Conservation (phyloP, 805 yeast species). For the Wickerhamomyces strasburgensis region DNA sequence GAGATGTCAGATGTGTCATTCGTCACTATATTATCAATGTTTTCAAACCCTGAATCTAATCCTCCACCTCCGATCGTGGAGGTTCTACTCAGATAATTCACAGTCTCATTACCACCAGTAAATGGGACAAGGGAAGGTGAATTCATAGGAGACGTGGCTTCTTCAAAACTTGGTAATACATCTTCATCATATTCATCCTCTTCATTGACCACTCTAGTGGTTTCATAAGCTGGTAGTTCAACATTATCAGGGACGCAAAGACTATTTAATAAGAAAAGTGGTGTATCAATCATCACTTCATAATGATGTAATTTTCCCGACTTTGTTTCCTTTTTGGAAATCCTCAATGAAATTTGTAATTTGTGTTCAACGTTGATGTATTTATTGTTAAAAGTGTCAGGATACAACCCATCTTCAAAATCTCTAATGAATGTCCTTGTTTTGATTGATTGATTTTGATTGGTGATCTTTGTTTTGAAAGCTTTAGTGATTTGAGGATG, state of each 20-base stretch:
- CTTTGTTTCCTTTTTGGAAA: slow-evolving; percentile 54
- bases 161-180: slow-evolving; percentile 58
- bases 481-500: slow-evolving; percentile 9
- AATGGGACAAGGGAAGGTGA: slow-evolving; percentile 21
- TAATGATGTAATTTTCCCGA: slow-evolving; percentile 57
- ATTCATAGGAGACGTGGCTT: slow-evolving; percentile 48
- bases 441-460: slow-evolving; percentile 10
- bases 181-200: slow-evolving; percentile 11
- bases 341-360: slow-evolving; percentile 63
- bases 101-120: slow-evolving; percentile 17
- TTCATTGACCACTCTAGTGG: slow-evolving; percentile 2
- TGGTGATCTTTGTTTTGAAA: slow-evolving; percentile 9
- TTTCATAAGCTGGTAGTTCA: slow-evolving; percentile 33
- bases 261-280: slow-evolving; percentile 50
- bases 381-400: slow-evolving; percentile 57
- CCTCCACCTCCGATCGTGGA: slow-evolving; percentile 13
- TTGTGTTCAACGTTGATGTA: slow-evolving; percentile 63
- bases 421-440: slow-evolving; percentile 11
- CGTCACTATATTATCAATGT: slow-evolving; percentile 21
- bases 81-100: slow-evolving; percentile 17
- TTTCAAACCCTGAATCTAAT: slow-evolving; percentile 10
- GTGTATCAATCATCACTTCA: slow-evolving; percentile 78
- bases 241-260: slow-evolving; percentile 33
- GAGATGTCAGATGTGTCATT: slow-evolving; percentile 5
- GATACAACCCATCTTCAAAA: slow-evolving; percentile 25